Evolutionary conservation across 2,329 filamentous ascomycete species (phyloP), one percentile per base, ranked within the genome.

Genomic region (Camillea tinctor): DNA sequence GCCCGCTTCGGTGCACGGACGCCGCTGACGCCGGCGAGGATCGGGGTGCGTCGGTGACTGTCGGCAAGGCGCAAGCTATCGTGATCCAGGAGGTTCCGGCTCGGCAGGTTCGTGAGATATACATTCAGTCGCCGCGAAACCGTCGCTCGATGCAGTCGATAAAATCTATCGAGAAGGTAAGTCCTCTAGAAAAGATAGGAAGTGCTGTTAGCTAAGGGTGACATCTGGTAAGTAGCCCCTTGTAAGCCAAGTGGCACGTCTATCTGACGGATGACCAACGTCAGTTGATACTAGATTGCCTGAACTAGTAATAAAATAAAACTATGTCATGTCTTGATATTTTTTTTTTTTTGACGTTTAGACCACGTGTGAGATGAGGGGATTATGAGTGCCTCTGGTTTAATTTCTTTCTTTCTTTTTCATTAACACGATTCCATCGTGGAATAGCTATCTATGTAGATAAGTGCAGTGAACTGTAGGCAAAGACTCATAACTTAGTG

Each of bases 21-120:
- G 5, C 36, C 17, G 36, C 17, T 44, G 36, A 44, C 5, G 11
- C n/a, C 20, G 23, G 36, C 11, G 21, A 19, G 6, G 26, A 19
- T 9, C 55, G 59, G 23, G 57, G 54, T 1, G 57, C 60, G 24
- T 58, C 60, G 52, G 60, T 54, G 23, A 50, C 60, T 19, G 48
- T 9, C 26, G 6, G 52, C 19, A 58, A 67, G 54, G 69, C 67
- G 17, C 55, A 26, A 22, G 44, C 48, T 8, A 15, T 69, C 15
- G 59, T 23, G 17, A 58, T 70, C 4, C 65, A 44, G 0, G 50
- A 56, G 23, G 50, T 69, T 20, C 54, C 59, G 17, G 48, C 36
- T 17, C 30, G 36, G 15, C 36, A 64, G 26, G 61, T 69, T 52
- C 61, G 60, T 44, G 58, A 36, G 36, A 48, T 62, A 1, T 22